Conservation (phyloP, 768 basidiomycete species). For the Pleurotus cornucopiae region DNA sequence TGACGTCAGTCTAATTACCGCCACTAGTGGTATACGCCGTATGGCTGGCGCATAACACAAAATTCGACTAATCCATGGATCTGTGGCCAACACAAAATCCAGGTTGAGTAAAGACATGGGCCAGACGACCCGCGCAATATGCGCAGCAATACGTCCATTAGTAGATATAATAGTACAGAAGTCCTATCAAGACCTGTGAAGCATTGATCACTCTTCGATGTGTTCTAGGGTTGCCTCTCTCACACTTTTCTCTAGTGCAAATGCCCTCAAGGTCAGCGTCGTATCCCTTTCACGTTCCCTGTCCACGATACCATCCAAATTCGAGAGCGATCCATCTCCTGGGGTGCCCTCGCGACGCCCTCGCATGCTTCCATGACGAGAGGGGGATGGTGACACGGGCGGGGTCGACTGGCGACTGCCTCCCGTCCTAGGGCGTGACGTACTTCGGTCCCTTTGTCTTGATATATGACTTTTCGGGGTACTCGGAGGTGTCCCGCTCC, state of each 20-base stretch:
- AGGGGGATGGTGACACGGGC: slow-evolving; percentile 1
- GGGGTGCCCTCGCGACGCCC: not conserved
- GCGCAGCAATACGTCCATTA: too few species aligned
- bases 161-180: not conserved
- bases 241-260: slow-evolving; percentile 7
- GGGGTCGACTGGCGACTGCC: slow-evolving; percentile 5
- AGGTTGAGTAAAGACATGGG: too few species aligned
- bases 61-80: too few species aligned
- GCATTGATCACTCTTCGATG: not conserved
- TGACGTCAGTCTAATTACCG: too few species aligned
- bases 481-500: slow-evolving; percentile 32
- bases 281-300: not conserved
- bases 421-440: not conserved
- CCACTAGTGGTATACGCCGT: too few species aligned
- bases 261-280: slow-evolving; percentile 3
- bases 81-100: too few species aligned
- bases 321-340: not conserved
- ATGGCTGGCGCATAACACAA: too few species aligned
- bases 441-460: slow-evolving; percentile 5
- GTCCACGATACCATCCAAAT: not conserved
- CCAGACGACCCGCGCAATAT: too few species aligned
- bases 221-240: not conserved
- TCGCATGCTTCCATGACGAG: slow-evolving; percentile 3
- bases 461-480: slow-evolving; percentile 10
- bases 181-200: not conserved